A percentile compares a stretch with the other conserved stretches of the same genome.
These are phyloP conservation scores for Yamadazyma sp. DNA, from an alignment of 1,139 yeast genomes.

Conservation along the genomic window DNA sequence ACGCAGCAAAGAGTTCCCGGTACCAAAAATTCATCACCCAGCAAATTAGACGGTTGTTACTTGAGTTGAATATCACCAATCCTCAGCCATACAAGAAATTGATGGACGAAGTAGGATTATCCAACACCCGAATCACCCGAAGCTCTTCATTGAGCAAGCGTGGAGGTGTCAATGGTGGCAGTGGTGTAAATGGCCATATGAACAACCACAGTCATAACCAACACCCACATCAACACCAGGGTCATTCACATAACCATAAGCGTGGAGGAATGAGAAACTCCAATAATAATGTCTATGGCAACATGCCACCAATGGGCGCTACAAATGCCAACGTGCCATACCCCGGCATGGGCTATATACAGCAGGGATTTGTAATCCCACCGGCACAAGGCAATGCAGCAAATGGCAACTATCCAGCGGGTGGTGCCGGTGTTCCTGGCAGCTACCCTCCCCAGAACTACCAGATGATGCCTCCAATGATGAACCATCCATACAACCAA, in stretches of 20 bases:
- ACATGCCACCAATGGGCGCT: not conserved
- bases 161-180: conserved; percentile 9
- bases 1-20: conserved; percentile 27
- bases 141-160: conserved; percentile 23
- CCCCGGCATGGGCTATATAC: not conserved
- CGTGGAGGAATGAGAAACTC: conserved; percentile 3
- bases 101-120: conserved; percentile 89
- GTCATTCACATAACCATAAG: conserved; percentile 8
- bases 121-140: conserved; percentile 36
- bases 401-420: not conserved
- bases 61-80: conserved; percentile 54
- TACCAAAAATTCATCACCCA: conserved; percentile 58
- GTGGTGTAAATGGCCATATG: not conserved
- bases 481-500: conserved; percentile 3
- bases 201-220: conserved; percentile 1
- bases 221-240: not conserved
- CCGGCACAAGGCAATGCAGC: not conserved
- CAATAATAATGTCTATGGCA: conserved; percentile 6
- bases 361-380: not conserved
- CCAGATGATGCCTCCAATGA: conserved; percentile 2
- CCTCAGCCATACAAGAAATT: conserved; percentile 81
- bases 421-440: not conserved
- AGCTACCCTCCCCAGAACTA: conserved; percentile 3
- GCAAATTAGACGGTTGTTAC: conserved; percentile 61
- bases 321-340: not conserved